A percentile compares a stretch with the other conserved stretches of the same genome.
These are phyloP conservation scores for Phytophthora lateralis DNA, from an alignment of 352 stramenopile genomes.

Conservation along the genomic window DNA sequence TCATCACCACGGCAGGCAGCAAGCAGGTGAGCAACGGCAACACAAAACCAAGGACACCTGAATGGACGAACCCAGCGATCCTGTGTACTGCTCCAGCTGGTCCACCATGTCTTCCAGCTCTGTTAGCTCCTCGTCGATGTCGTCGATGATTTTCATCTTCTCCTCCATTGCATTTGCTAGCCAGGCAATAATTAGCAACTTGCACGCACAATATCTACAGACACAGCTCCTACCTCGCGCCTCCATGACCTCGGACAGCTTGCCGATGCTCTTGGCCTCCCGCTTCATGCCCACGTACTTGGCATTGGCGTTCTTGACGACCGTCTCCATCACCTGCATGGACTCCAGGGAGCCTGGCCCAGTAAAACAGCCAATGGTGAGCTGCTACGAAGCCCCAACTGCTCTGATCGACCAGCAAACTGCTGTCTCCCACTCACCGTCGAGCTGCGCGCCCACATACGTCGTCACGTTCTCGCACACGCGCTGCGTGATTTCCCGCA, in stretches of 20 bases:
- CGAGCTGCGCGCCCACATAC: conserved; percentile 71
- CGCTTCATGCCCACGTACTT: conserved; percentile 72
- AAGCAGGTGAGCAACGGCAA: conserved; percentile 6
- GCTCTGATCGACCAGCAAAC: background rate
- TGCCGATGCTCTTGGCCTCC: conserved; percentile 62
- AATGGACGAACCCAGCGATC: conserved; percentile 54
- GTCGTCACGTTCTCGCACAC: conserved; percentile 73
- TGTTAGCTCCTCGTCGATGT: conserved; percentile 84
- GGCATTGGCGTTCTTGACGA: conserved; percentile 59
- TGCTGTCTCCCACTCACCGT: conserved; percentile 38
- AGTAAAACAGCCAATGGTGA: background rate
- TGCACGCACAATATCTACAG: background rate
- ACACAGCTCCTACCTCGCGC: conserved; percentile 50
- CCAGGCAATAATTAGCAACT: background rate
- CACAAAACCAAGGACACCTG: background rate
- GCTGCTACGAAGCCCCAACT: background rate
- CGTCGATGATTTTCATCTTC: conserved; percentile 81
- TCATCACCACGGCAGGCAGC: background rate
- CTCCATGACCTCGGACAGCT: conserved; percentile 72
- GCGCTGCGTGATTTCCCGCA: conserved; percentile 62
- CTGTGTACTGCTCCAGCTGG: conserved; percentile 83
- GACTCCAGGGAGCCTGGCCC: conserved; percentile 71
- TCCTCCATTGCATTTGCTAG: conserved; percentile 64
- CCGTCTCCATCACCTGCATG: conserved; percentile 72
- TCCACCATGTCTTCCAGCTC: conserved; percentile 89